Evolutionary conservation across 2,329 filamentous ascomycete species (phyloP), one percentile per base, ranked within the genome.

Genomic region (Zymoseptoria crescenta): DNA sequence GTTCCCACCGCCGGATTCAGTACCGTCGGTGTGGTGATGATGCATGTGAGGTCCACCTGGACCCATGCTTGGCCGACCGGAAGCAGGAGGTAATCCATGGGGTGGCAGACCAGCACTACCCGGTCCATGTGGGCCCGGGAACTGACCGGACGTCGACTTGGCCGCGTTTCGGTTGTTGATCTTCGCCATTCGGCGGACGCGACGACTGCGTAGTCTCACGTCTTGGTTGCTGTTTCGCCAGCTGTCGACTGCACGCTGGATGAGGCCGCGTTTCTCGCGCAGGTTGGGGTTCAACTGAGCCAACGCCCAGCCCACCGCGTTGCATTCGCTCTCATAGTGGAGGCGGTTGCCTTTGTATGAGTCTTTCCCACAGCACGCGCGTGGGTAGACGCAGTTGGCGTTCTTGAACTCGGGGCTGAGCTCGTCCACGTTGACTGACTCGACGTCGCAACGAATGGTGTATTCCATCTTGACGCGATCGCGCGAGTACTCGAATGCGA

Each of bases 181-280:
- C 81, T 99, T 99, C 58, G 92, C 92, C 89, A 96, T 94, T 65
- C 94, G 86, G 66, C 94, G 86, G 59, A 99, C 94, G 68, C 94
- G 83, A 74, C 94, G 83, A 75, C 93, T 97, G 72, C 94, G 85
- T 71, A 97, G 80, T 67, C 92, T 84, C 54, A 91, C 90, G 69
- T 99, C 94, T 77, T 96, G 91, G 77, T 97, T 97, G 82, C 93
- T 97, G 79, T 99, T 99, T 63, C 94, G 84, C 94, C 94, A 97
- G 78, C 92, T 96, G 76, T 99, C 94, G 51, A 99, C 94, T 1
- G 94, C 94, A 65, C 94, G 84, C 78, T 99, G 94, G 67, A 99
- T 99, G 61, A 99, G 81, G 7, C 94, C 94, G 67, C 94, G 85
- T 81, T 97, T 97, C 67, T 93, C 93, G 64, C 93, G 86, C 60